phyloP scores from a whole-genome alignment of 2,329 filamentous ascomycete genomes.

The Ophioceras dolichostomum region DNA sequence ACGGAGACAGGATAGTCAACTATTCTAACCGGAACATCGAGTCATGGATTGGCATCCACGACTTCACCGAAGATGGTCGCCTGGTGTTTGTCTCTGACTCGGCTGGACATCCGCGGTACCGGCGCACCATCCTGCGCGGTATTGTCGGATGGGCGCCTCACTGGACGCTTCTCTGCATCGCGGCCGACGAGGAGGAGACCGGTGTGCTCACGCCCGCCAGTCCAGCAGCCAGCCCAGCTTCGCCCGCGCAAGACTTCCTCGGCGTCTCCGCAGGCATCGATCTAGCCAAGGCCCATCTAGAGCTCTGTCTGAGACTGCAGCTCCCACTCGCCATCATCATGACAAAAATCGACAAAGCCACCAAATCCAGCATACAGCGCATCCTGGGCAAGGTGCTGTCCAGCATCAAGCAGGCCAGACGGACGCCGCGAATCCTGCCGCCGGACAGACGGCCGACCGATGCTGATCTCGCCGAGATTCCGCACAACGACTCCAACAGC shows the following conservation, averaged over 20 bases:
- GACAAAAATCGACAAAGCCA: slow-evolving; percentile 84
- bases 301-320: slow-evolving; percentile 70
- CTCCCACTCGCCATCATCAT: slow-evolving; percentile 72
- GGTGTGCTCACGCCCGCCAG: slow-evolving; percentile 21
- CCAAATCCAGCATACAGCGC: slow-evolving; percentile 54
- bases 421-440: slow-evolving; percentile 62
- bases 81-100: slow-evolving; percentile 87
- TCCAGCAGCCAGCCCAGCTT: too few relatives aligned
- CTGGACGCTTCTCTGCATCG: slow-evolving; percentile 81
- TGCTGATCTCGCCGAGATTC: slow-evolving; percentile 43
- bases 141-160: slow-evolving; percentile 94
- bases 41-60: slow-evolving; percentile 91
- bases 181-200: slow-evolving; percentile 51
- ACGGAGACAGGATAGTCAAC: slow-evolving; percentile 52
- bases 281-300: slow-evolving; percentile 66
- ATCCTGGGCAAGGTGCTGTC: slow-evolving; percentile 65
- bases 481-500: slow-evolving; percentile 41
- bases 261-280: slow-evolving; percentile 41
- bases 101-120: slow-evolving; percentile 79
- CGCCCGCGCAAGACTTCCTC: not conserved
- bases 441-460: slow-evolving; percentile 21
- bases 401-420: slow-evolving; percentile 58
- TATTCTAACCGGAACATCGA: slow-evolving; percentile 79
- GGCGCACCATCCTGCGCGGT: slow-evolving; percentile 77
- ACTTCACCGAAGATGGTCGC: slow-evolving; percentile 57